Percentiles rank a stretch among this genome's conserved stretches.
Evolutionary conservation across 2,329 filamentous ascomycete species (phyloP).

Genomic region (Phialocephala subalpina): DNA sequence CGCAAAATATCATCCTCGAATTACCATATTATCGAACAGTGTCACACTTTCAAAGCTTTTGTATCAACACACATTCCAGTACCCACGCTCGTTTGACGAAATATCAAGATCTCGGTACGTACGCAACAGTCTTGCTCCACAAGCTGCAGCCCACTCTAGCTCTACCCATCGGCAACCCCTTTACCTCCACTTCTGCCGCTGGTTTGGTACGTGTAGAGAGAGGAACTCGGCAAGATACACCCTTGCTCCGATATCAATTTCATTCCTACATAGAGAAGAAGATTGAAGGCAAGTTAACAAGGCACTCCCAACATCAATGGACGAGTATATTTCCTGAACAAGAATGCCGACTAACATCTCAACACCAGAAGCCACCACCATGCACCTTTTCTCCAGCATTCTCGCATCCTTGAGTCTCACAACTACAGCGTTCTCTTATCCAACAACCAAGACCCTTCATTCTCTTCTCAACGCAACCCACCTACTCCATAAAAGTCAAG

Average conservation of each 20-base stretch:
- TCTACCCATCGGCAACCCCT: not conserved
- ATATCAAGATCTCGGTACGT: not conserved
- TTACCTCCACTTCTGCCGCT: not conserved
- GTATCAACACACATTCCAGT: not conserved
- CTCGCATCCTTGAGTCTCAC: not conserved
- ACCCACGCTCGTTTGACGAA: not conserved
- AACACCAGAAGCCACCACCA: not conserved
- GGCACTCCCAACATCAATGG: not conserved
- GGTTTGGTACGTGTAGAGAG: not conserved
- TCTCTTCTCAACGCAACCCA: not conserved
- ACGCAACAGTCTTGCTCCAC: not conserved
- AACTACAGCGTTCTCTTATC: not conserved
- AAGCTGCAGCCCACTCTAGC: not conserved
- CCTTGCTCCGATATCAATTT: not conserved
- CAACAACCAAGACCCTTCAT: not conserved
- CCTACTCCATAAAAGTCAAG: not conserved
- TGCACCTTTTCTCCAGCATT: not conserved
- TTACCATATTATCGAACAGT: not conserved
- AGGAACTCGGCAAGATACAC: not conserved
- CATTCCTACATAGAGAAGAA: not conserved
- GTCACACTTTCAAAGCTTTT: not conserved
- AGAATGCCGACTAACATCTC: not conserved
- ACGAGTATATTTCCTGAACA: not conserved
- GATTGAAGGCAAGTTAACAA: not conserved
- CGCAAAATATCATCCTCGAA: not conserved